phyloP scores from a whole-genome alignment of 1,284 basidiomycete genomes.

The Caloboletus inedulis region DNA sequence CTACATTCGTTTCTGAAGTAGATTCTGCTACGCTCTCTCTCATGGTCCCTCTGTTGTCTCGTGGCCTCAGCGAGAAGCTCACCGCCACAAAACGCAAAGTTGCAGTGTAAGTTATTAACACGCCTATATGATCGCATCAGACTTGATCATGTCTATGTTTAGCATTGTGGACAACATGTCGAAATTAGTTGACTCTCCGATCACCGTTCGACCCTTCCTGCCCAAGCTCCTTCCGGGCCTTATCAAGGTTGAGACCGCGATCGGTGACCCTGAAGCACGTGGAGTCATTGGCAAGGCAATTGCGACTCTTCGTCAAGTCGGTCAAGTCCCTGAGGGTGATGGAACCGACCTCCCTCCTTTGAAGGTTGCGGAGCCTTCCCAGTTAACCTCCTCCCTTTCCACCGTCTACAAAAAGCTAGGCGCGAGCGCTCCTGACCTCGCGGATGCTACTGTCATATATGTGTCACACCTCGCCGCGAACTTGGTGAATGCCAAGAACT shows the following conservation, averaged over 20 bases:
- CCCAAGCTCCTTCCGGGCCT: conserved; percentile 93
- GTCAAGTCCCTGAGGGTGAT: conserved; percentile 80
- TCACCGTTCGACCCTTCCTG: conserved; percentile 95
- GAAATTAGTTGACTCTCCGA: conserved; percentile 94
- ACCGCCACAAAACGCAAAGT: conserved; percentile 97
- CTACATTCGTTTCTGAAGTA: conserved; percentile 99
- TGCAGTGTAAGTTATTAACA: conserved; percentile 65
- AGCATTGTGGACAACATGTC: conserved; percentile 98
- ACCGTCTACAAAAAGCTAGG: conserved; percentile 84
- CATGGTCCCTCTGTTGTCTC: conserved; percentile 96
- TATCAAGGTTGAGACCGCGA: conserved; percentile 88
- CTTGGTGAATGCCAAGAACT: conserved; percentile 89
- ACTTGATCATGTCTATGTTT: conserved; percentile 22
- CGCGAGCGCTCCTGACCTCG: conserved; percentile 51
- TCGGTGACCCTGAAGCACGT: conserved; percentile 96
- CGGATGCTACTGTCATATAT: conserved; percentile 68
- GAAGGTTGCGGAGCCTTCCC: conserved; percentile 68
- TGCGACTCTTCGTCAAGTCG: conserved; percentile 89
- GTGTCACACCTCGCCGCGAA: conserved; percentile 78
- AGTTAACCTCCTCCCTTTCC: conserved; percentile 64
- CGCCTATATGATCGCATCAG: conserved; percentile 17
- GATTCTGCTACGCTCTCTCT: conserved; percentile 98
- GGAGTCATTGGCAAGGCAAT: conserved; percentile 87
- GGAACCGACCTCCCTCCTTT: conserved; percentile 87
- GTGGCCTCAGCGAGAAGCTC: conserved; percentile 94